Evolutionary conservation across 495 filamentous ascomycete genomes (phyloP).

Genomic region (Tetracladium setigerum): DNA sequence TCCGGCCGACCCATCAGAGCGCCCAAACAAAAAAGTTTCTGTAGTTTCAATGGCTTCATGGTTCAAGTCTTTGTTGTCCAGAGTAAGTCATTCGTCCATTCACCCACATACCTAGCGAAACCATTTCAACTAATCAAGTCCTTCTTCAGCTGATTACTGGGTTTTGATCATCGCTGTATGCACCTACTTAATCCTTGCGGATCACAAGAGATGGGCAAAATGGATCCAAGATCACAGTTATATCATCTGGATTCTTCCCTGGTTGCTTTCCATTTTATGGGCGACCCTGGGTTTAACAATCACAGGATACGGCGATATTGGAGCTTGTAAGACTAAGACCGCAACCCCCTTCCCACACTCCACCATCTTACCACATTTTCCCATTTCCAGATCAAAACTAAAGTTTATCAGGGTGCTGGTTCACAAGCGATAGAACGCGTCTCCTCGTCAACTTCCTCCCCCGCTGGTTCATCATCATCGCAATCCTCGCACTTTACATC

Average conservation of each 20-base stretch:
- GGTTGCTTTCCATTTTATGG: constrained; percentile 30
- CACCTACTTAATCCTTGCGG: constrained; percentile 33
- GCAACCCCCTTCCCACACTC: not conserved
- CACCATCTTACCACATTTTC: not conserved
- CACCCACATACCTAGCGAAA: too few relatives aligned
- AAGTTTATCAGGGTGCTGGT: constrained; percentile 31
- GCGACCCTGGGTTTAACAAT: constrained; percentile 27
- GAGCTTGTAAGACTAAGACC: constrained; percentile 28
- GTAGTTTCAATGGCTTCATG: constrained; percentile 37
- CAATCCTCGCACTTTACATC: constrained; percentile 30
- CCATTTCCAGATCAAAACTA: not conserved
- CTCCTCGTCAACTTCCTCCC: constrained; percentile 37
- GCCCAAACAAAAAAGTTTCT: constrained; percentile 27
- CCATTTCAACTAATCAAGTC: not conserved
- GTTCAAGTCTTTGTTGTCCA: constrained; percentile 38
- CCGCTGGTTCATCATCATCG: constrained; percentile 32
- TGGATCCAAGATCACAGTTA: constrained; percentile 31
- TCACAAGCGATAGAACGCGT: constrained; percentile 30
- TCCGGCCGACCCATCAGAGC: constrained; percentile 26
- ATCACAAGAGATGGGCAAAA: constrained; percentile 26
- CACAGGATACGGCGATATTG: constrained; percentile 35
- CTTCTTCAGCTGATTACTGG: constrained; percentile 35
- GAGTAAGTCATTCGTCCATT: constrained; percentile 20
- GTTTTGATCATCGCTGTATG: constrained; percentile 33
- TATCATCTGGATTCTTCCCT: constrained; percentile 30